Percentiles rank a stretch among this genome's conserved stretches.
phyloP scores from a whole-genome alignment of 2,329 filamentous ascomycete species.

The Alternaria hordeiaustralica region DNA sequence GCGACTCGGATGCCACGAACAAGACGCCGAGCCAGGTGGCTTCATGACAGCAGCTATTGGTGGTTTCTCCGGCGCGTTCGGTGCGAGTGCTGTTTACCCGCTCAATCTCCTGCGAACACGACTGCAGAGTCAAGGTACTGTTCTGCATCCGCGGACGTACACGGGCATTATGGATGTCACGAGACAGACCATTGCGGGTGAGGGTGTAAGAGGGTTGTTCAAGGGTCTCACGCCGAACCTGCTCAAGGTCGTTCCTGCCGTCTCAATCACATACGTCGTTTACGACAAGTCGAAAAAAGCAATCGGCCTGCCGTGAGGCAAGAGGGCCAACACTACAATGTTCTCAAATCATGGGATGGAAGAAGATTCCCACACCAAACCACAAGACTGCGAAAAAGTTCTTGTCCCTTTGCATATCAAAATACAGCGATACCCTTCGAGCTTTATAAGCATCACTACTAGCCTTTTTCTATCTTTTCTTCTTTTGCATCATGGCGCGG shows the following conservation, averaged over 20 bases:
- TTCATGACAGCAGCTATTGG: constrained; percentile 88
- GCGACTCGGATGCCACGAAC: constrained; percentile 75
- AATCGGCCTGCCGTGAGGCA: constrained; percentile 38
- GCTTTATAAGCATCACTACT: constrained; percentile 10
- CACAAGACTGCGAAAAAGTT: background rate
- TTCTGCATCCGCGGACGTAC: constrained; percentile 89
- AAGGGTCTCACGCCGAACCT: constrained; percentile 95
- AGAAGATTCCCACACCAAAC: background rate
- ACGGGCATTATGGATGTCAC: constrained; percentile 90
- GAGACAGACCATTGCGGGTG: constrained; percentile 78
- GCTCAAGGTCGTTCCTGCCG: constrained; percentile 92
- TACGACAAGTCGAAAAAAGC: constrained; percentile 52
- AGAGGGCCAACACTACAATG: no score
- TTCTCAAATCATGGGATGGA: background rate
- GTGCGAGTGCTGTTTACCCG: constrained; percentile 93
- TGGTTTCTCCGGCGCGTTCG: constrained; percentile 87
- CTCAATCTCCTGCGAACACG: constrained; percentile 91
- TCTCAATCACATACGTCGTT: constrained; percentile 72
- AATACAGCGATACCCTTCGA: constrained; percentile 9
- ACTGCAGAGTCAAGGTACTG: constrained; percentile 91
- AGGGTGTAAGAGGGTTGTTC: constrained; percentile 87
- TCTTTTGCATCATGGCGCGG: constrained; percentile 28
- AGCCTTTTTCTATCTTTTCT: constrained; percentile 4
- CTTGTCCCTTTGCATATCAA: constrained; percentile 3
- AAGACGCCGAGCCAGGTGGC: constrained; percentile 77